Conservation (phyloP, 306 rosid genomes). For the Comarum palustre region DNA sequence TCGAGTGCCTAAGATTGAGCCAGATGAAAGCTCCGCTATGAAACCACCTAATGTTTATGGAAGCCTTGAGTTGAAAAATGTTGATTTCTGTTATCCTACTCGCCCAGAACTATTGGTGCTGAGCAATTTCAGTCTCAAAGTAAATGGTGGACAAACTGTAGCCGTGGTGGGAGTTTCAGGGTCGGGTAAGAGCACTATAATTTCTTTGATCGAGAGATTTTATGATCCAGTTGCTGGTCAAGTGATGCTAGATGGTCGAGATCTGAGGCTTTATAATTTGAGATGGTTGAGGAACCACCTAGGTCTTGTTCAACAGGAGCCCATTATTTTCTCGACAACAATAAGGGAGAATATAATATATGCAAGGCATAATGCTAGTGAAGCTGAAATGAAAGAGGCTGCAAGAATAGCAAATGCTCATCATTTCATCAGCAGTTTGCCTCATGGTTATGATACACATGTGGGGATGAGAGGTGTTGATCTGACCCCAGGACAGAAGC, state of each 20-base stretch:
- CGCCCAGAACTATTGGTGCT: slow-evolving; percentile 92
- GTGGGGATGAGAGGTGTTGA: slow-evolving; percentile 99
- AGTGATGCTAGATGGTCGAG: slow-evolving; percentile 88
- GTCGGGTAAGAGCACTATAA: slow-evolving; percentile 96
- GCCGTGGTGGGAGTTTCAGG: slow-evolving; percentile 99
- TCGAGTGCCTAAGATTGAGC: slow-evolving; percentile 90
- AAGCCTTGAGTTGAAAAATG: slow-evolving; percentile 85
- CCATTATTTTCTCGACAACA: slow-evolving; percentile 93
- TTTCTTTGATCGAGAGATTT: slow-evolving; percentile 91
- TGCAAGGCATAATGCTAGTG: slow-evolving; percentile 98
- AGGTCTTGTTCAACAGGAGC: slow-evolving; percentile 98
- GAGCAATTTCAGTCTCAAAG: slow-evolving; percentile 92
- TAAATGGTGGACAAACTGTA: slow-evolving; percentile 91
- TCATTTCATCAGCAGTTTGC: slow-evolving; percentile 96
- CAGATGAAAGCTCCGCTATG: slow-evolving; percentile 82
- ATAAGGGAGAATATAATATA: slow-evolving; percentile 93
- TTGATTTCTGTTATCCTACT: slow-evolving; percentile 94
- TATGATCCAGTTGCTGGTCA: slow-evolving; percentile 99
- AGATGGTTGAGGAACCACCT: slow-evolving; percentile 98
- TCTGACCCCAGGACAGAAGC: slow-evolving; percentile 97
- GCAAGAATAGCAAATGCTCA: slow-evolving; percentile 99
- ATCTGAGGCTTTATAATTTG: slow-evolving; percentile 78
- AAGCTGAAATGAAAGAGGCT: slow-evolving; percentile 98
- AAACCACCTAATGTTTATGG: slow-evolving; percentile 96
- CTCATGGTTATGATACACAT: slow-evolving; percentile 97